Percentiles rank a stretch among this genome's conserved stretches.
Conservation (phyloP, 805 yeast genomes). For the Yarrowia phangngaensis region DNA sequence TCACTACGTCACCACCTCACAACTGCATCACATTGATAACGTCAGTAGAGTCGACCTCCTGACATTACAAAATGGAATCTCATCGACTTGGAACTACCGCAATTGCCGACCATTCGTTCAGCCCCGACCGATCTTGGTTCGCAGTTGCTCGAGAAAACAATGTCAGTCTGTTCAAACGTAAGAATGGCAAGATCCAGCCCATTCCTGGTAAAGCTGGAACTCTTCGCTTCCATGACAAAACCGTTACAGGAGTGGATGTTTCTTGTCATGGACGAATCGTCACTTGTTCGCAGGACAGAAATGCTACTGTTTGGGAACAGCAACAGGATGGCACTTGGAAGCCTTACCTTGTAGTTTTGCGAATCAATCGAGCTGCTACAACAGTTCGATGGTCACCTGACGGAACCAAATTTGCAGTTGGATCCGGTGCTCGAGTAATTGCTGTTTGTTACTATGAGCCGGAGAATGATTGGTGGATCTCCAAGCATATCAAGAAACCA, state of each 20-base stretch:
- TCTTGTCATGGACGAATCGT: conserved; percentile 77
- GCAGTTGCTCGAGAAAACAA: conserved; percentile 79
- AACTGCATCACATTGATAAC: neutral
- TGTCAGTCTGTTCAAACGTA: conserved; percentile 43
- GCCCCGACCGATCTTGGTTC: conserved; percentile 57
- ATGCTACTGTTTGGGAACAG: conserved; percentile 94
- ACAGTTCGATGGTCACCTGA: conserved; percentile 91
- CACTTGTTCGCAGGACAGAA: conserved; percentile 96
- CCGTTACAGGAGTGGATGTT: conserved; percentile 91
- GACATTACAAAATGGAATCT: conserved; percentile 24
- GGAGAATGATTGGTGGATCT: conserved; percentile 99
- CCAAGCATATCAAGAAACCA: conserved; percentile 96
- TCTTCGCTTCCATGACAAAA: conserved; percentile 63
- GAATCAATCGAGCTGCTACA: conserved; percentile 95
- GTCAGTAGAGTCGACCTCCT: conserved; percentile 42
- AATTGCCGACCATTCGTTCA: conserved; percentile 87
- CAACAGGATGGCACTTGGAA: conserved; percentile 58
- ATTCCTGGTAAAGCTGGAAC: conserved; percentile 25
- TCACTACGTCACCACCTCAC: neutral
- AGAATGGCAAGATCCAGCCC: conserved; percentile 14
- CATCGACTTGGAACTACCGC: conserved; percentile 64
- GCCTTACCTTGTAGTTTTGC: conserved; percentile 85
- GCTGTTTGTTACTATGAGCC: conserved; percentile 95
- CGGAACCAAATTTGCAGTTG: conserved; percentile 95
- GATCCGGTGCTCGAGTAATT: conserved; percentile 88